Evolutionary conservation across 2,329 filamentous ascomycete species (phyloP).

Genomic region (Rutstroemia sp.): DNA sequence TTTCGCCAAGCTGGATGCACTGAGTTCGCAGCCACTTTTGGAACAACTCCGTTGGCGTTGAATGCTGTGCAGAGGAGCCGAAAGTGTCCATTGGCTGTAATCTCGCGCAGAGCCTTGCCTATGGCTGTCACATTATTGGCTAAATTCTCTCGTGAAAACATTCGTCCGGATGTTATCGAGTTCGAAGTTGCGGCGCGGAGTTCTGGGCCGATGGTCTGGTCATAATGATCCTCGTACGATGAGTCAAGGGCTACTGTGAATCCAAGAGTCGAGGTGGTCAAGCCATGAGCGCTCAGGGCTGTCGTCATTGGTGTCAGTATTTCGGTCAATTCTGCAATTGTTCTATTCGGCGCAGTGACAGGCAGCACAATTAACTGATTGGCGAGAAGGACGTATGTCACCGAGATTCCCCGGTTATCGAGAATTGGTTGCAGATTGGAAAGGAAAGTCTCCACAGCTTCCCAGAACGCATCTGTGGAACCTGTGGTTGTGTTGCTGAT

Average conservation of each 20-base stretch:
- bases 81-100: neutral
- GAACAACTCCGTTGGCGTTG: neutral
- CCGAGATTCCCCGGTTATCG: constrained; percentile 42
- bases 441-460: constrained; percentile 39
- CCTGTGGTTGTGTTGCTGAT: constrained; percentile 27
- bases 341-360: constrained; percentile 16
- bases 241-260: neutral
- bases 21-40: neutral
- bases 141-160: neutral
- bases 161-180: neutral
- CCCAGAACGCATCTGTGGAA: constrained; percentile 37
- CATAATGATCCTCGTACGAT: neutral
- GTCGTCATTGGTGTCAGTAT: neutral
- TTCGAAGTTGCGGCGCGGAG: neutral
- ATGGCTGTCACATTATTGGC: neutral
- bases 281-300: neutral
- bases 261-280: neutral
- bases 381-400: constrained; percentile 41
- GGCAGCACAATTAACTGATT: constrained; percentile 35
- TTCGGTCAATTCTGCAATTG: neutral
- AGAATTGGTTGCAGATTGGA: constrained; percentile 37
- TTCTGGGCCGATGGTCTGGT: neutral
- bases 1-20: neutral
- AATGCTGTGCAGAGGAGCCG: neutral
- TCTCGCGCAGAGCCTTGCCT: neutral